Base-by-base conservation (phyloP, 2,329 filamentous ascomycete species). In the Aspergillus ochraceoroseus region DNA sequence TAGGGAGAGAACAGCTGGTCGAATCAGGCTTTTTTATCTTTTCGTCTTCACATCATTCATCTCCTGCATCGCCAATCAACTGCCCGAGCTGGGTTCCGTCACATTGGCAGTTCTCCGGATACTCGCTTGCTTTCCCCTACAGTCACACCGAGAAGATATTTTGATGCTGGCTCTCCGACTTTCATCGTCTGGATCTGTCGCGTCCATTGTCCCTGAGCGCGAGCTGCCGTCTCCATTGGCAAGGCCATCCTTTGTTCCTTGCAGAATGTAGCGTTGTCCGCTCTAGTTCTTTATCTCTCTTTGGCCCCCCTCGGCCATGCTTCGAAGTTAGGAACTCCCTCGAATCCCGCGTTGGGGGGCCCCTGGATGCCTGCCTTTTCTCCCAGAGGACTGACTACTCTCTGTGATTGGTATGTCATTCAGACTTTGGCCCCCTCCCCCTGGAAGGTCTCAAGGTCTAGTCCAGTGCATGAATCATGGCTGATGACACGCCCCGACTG, bases 401-500 rank as follows among this genome's bases (percentile, higher is more conserved):
- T 22, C 34, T 25, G 20, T 29, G 18, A n/a, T 39, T 15, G 37
- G 22, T 29, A 33, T 39, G 29, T 17, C 23, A 19, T 38, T 5
- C 28, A 17, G 11, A 14, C n/a, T 12, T 14, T 23, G 30, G 20
- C 15, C 18, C 34, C 20, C 11, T 29, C 39, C 15, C 9, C 15
- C 3, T 11, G 14, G 38, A 5, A 19, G 37, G 50, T 53, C 53
- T 41, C 50, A 51, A 52, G 52, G 50, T 43, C 48, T 35, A 46
- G 51, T 59, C 58, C 25, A 57, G 51, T 60, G 57, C 52, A 33
- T 51, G 47, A 35, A 51, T 47, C 41, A 40, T 51, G 47, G 42
- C 50, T 41, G 49, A 46, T 48, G 51, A 48, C 44, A 51, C 48
- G 8, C 32, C 17, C 41, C 34, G 25, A 37, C 37, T 40, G 38